Evolutionary conservation across 345 rosid genomes (phyloP).

Genomic region (Populus deltoides): DNA sequence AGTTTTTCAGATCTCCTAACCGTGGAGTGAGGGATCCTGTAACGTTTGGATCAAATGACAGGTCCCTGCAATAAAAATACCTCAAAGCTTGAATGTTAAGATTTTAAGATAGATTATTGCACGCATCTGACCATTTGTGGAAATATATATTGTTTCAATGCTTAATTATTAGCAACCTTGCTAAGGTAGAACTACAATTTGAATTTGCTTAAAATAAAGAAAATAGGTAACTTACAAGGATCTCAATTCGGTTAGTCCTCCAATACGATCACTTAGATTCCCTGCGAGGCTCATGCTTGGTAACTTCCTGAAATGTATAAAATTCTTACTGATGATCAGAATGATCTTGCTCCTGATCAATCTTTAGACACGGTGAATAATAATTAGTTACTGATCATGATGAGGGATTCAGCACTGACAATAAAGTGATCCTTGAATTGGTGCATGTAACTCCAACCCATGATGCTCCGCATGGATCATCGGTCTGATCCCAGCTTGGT

Average conservation of each 20-base stretch:
- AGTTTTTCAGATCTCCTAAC: conserved; percentile 67
- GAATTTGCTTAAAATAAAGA: background rate
- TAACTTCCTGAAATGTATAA: conserved; percentile 48
- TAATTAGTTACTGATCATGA: background rate
- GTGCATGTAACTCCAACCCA: conserved; percentile 90
- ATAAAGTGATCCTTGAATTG: conserved; percentile 62
- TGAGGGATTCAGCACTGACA: conserved; percentile 43
- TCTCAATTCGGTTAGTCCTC: conserved; percentile 69
- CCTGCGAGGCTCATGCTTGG: conserved; percentile 80
- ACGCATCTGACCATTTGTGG: background rate
- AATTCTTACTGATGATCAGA: background rate
- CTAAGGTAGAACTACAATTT: background rate
- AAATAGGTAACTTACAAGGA: conserved; percentile 55
- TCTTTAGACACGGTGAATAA: background rate
- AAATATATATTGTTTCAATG: no score
- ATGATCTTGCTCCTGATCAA: background rate
- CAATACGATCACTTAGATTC: conserved; percentile 79
- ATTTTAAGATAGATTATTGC: background rate
- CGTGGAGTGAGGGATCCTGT: conserved; percentile 65
- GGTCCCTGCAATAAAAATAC: conserved; percentile 53
- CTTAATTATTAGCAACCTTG: background rate
- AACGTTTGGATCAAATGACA: conserved; percentile 69
- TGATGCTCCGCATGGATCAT: conserved; percentile 64
- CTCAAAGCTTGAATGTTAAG: background rate
- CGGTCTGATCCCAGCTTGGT: conserved; percentile 62